Evolutionary conservation across 768 basidiomycete genomes (phyloP), one percentile per base, ranked within the genome.

Genomic region (Suillus decipiens): DNA sequence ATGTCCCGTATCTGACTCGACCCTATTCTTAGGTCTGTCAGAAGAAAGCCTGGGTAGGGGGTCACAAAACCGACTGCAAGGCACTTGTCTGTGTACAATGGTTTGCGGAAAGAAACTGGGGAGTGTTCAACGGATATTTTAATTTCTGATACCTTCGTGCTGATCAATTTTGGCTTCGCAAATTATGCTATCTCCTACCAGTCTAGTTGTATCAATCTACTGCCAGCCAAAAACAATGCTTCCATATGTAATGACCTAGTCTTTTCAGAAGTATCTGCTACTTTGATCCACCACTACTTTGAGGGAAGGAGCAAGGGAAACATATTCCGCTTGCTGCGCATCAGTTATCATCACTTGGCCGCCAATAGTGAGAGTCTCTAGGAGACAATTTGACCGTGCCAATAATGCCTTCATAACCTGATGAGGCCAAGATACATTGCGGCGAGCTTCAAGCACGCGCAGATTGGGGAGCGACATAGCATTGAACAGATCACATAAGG

Each of bases 331-430:
- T 53, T 60, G 63, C 24, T 61, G 67, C 22, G 65, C 61, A 57
- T 70, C 67, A 22, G 43, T 70, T 10, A 65, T 62, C 45, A 59
- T 54, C 55, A 59, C 61, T 19, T 62, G 62, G 22, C 62, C 19
- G 1, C 66, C 67, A 9, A 70, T 53, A 37, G 66, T 65, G 24
- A 71, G 62, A 28, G 33, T 66, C 65, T 69, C 64, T 9, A 71
- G 62, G 17, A 67, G 67, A 42, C 72, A 73, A n/a, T 5, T 15
- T n/a, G 70, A 71, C 1, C 70, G 67, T 42, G 15, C 36, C 11
- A 71, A 28, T 11, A 71, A 73, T 15, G 60, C 22, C 51, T 48
- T 71, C 55, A 69, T 53, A 15, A 56, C 56, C 3, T 63, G 34
- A 19, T 69, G 64, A 24, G 50, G 62, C 70, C 72, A 73, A 6